Conservation (phyloP, 1,284 basidiomycete genomes). For the Irpex sp. region DNA sequence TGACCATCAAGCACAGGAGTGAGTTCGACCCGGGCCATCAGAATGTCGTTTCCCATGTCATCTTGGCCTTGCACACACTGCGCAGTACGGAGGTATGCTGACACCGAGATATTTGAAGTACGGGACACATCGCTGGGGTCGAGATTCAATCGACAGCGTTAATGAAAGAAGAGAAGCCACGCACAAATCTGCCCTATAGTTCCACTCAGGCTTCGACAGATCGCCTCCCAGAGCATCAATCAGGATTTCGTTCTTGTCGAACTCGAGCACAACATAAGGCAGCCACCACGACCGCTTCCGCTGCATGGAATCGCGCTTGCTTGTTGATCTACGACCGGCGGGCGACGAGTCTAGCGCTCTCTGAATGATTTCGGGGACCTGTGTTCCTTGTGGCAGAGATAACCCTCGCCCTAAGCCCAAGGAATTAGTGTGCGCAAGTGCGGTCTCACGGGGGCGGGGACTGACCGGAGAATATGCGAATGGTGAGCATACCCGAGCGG, state of each 20-base stretch:
- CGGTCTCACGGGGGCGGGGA: conserved; percentile 4
- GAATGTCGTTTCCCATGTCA: conserved; percentile 91
- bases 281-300: conserved; percentile 94
- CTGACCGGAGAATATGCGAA: conserved; percentile 83
- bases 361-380: conserved; percentile 84
- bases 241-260: conserved; percentile 99
- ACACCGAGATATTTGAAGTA: conserved; percentile 86
- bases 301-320: conserved; percentile 84
- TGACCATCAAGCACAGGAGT: conserved; percentile 83
- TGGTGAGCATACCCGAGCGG: conserved; percentile 80
- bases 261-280: conserved; percentile 95
- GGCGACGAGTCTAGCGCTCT: conserved; percentile 66
- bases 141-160: conserved; percentile 9
- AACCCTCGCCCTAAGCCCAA: conserved; percentile 61
- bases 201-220: conserved; percentile 83
- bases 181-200: conserved; percentile 95
- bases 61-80: conserved; percentile 62
- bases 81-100: conserved; percentile 82
- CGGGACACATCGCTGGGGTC: conserved; percentile 77
- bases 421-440: neutral
- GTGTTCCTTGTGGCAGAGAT: conserved; percentile 67
- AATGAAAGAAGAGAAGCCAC: conserved; percentile 26
- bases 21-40: conserved; percentile 89
- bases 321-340: conserved; percentile 49
- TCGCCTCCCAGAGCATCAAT: conserved; percentile 96